Evolutionary conservation across 2,329 filamentous ascomycete genomes (phyloP), one percentile per base, ranked within the genome.

Genomic region (Xylariaceae sp.): DNA sequence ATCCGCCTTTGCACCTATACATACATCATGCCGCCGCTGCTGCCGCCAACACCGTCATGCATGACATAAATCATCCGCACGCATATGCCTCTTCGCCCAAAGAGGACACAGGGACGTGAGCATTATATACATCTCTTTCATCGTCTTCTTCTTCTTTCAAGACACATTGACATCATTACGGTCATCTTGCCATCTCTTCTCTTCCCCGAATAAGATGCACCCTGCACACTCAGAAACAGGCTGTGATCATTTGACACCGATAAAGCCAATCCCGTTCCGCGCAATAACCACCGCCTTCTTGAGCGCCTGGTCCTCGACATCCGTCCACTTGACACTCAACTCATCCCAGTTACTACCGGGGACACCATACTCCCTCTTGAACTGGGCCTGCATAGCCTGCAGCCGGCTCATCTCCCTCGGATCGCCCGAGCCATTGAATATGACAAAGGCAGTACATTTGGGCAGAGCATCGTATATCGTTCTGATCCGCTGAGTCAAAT

Each of bases 341-440:
- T 83, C 66, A 61, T 86, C 80, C 82, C 82, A 86, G 55, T 83
- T 83, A 52, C 71, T 77, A 11, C 79, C 77, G 0, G 76, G 76
- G 7, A 74, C 76, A 62, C 82, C 80, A 62, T 82, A 85, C 64
- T 86, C 82, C 55, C 73, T 74, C 60, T 76, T 79, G 69, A 77
- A 83, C 62, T 77, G 74, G 6, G 72, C 61, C 40, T 85, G 77
- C 70, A 82, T 68, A 19, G 73, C 72, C 67, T 83, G 79, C 54
- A 85, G 67, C 33, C 73, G 70, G 48, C 74, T 75, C 80, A 85
- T 83, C 57, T 80, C 76, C 25, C 81, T 75, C n/a, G 82, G 82
- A 56, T 86, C 80, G 32, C 83, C 83, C 5, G 78, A 83, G 50
- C 83, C 83, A 54, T 77, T 82, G 64, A 82, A 81, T 25, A 86